Base-by-base conservation (phyloP, 768 basidiomycete species). In the Leccinellum albellum region DNA sequence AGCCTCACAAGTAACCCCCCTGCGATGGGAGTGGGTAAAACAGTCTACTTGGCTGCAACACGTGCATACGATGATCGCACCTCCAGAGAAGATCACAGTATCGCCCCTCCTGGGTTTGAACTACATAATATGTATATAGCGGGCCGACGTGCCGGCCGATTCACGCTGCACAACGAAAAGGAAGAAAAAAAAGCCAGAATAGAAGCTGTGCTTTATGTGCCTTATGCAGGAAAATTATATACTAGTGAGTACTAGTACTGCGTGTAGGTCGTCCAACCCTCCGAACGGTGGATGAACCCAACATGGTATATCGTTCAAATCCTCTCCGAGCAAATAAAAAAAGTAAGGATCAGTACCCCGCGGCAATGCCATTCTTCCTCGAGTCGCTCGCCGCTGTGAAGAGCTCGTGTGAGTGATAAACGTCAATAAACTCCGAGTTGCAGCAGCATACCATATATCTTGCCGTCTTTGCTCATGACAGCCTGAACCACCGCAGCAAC, bases 351-450 rank as follows among this genome's bases (percentile, higher is more conserved):
- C 66, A 92, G 73, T 94, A 95, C 3, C 89, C 94, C 48, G 89
- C 85, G 5, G 94, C 90, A 42, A 94, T 81, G n/a, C 94, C 94
- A 61, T 93, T 89, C 78, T 95, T 96, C 67, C 94, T 82, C 20
- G 90, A 92, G 72, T 97, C 94, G 67, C 90, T 92, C 9, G 91
- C 88, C 59, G 91, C 94, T 89, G 62, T 45, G 24, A 24, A 24
- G 40, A 20, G 35, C 17, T 32, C 40, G 32, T 2, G 48, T 61
- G 29, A 63, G 47, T 3, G 29, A 40, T 12, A 14, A 13, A 17
- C 20, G 23, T 32, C 51, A 58, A 37, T 50, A 14, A 2, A 12
- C 14, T 6, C 3, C 20, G 0, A 14, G 5, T 23, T 31, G 21
- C 28, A 13, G 20, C 26, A 33, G 71, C 85, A 48, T 61, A 89